Conservation (phyloP, 2,329 filamentous ascomycete species). For the Trichoderma harzianum region DNA sequence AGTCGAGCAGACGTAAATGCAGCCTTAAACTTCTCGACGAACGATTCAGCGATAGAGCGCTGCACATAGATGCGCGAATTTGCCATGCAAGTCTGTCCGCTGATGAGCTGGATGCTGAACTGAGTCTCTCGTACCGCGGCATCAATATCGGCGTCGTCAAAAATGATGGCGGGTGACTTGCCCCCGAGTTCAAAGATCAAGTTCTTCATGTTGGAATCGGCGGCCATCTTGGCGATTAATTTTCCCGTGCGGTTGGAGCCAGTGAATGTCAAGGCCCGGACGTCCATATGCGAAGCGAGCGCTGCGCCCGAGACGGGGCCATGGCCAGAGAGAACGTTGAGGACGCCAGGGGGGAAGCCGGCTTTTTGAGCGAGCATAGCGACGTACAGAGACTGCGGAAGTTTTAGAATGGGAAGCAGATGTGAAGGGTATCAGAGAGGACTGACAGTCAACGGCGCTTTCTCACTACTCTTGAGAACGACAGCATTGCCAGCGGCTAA, state of each 20-base stretch:
- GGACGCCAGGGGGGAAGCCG: constrained; percentile 70
- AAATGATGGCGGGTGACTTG: constrained; percentile 55
- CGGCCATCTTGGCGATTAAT: constrained; percentile 66
- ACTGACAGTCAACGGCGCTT: constrained; percentile 53
- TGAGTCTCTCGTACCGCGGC: background rate
- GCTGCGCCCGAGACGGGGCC: constrained; percentile 61
- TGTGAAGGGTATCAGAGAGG: background rate
- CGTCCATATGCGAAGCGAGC: constrained; percentile 57
- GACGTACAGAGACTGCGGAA: constrained; percentile 44
- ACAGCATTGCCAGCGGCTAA: constrained; percentile 58
- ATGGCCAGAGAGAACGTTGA: constrained; percentile 66
- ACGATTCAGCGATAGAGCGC: constrained; percentile 54
- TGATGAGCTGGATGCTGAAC: background rate
- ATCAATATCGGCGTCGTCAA: constrained; percentile 57
- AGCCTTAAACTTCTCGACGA: constrained; percentile 56
- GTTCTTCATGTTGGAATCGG: constrained; percentile 52
- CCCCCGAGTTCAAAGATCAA: constrained; percentile 58
- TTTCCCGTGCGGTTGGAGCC: constrained; percentile 64
- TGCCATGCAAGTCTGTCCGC: constrained; percentile 51
- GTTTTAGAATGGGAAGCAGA: background rate
- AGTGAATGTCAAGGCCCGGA: constrained; percentile 70
- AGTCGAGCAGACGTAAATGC: constrained; percentile 48
- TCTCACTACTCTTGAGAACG: constrained; percentile 57
- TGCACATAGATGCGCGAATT: constrained; percentile 59
- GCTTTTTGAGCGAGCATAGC: constrained; percentile 63